Percentiles rank a stretch among this genome's conserved stretches.
These are phyloP conservation scores for Gorgonomyces haynaldii DNA, from an alignment of 192 early-diverging fungal genomes.

Conservation along the genomic window DNA sequence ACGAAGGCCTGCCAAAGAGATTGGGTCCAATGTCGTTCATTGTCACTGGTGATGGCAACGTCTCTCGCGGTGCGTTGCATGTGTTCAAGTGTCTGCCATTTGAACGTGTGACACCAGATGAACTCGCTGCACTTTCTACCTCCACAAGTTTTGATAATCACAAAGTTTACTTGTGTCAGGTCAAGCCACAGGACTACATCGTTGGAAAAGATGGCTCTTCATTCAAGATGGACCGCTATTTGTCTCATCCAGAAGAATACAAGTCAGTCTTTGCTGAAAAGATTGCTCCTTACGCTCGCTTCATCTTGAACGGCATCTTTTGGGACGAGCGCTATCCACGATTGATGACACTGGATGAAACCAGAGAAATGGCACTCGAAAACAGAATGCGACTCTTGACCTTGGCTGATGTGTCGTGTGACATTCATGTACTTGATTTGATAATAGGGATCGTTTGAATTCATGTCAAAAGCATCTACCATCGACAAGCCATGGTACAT, in stretches of 20 bases:
- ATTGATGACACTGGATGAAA: slow-evolving; percentile 74
- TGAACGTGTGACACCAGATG: slow-evolving; percentile 64
- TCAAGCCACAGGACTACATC: slow-evolving; percentile 69
- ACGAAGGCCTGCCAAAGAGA: slow-evolving; percentile 74
- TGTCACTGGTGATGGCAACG: slow-evolving; percentile 87
- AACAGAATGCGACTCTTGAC: slow-evolving; percentile 64
- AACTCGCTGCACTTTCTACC: slow-evolving; percentile 29
- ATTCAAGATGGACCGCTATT: slow-evolving; percentile 60
- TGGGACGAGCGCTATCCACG: slow-evolving; percentile 83
- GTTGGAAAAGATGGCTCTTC: slow-evolving; percentile 57
- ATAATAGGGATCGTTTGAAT: slow-evolving; percentile 78
- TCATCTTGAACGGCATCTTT: slow-evolving; percentile 88
- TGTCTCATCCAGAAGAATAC: slow-evolving; percentile 64
- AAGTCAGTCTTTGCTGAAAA: slow-evolving; percentile 69
- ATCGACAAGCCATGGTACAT: slow-evolving; percentile 89
- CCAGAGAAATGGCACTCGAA: slow-evolving; percentile 54
- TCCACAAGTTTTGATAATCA: slow-evolving; percentile 49
- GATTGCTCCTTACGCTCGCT: slow-evolving; percentile 81
- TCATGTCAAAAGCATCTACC: slow-evolving; percentile 76
- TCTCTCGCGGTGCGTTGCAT: slow-evolving; percentile 78
- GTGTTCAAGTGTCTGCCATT: slow-evolving; percentile 87
- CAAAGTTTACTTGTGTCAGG: slow-evolving; percentile 71
- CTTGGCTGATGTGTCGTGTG: slow-evolving; percentile 88
- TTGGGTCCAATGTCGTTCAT: slow-evolving; percentile 86
- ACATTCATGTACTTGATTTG: slow-evolving; percentile 54